Base-by-base conservation (phyloP, 208 protist genomes). In the Endotrypanum monterogeii region DNA sequence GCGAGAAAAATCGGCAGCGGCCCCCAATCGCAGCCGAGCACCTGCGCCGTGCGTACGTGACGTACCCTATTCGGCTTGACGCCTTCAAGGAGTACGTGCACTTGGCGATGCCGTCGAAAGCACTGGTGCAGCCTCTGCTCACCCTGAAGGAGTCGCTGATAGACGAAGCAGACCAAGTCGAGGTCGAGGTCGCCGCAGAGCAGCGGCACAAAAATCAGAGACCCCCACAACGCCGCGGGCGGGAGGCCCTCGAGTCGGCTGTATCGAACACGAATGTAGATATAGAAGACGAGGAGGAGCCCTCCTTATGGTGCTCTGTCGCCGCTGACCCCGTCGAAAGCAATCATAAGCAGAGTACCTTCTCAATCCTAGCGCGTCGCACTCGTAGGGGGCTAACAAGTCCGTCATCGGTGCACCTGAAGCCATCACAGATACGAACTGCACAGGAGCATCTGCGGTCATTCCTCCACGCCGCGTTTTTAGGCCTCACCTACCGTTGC, bases 31-130 rank as follows among this genome's bases (percentile, higher is more conserved):
- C 73, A 6, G 52, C 70, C 6, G 82, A 85, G 48, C 54, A 68
- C 35, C 66, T 78, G 14, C 68, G 63, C 30, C 65, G 73, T 32
- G 74, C 79, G 54, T 73, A 75, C 46, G 28, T 61, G 35, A 58
- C 50, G 20, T 48, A 93, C 61, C 86, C 89, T 12, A 81, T 86
- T 23, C 86, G 85, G 48, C 78, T 93, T 48, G 70, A 74, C 25
- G 89, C 89, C 7, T 90, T 88, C 74, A 69, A 84, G 48, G 80
- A 88, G 69, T 83, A 91, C 77, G 58, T 87, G 9, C 73, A 75
- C n/a, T 41, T 74, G 35, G 74, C 37, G 30, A 75, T 65, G 63
- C 78, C 65, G 35, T 70, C 71, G 2, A 63, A 81, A 39, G 56
- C 52, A 9, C 20, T 69, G 20, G 73, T 75, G 74, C 70, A 73